These are phyloP conservation scores for Alternaria triticina DNA, from an alignment of 2,329 filamentous ascomycete genomes.

Conservation along the genomic window DNA sequence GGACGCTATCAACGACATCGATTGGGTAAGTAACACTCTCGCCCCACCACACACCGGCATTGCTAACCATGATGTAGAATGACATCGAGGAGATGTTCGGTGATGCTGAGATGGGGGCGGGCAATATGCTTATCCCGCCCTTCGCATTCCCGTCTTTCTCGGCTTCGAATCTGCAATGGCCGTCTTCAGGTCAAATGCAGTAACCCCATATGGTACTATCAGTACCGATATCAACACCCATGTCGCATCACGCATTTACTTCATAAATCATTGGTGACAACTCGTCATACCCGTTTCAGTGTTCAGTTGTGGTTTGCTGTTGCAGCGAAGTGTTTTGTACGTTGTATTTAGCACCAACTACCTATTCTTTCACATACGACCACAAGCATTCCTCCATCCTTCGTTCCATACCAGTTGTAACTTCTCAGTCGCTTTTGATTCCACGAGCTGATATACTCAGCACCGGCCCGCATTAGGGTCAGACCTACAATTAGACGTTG, in stretches of 20 bases:
- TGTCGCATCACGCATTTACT: not conserved
- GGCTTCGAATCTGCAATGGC: conserved; percentile 31
- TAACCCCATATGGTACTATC: not conserved
- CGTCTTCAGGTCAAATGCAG: not conserved
- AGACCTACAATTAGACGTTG: not conserved
- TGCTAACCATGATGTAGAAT: conserved; percentile 40
- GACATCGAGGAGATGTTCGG: conserved; percentile 57
- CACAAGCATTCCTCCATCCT: not conserved
- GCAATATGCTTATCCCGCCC: conserved; percentile 43
- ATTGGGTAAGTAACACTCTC: conserved; percentile 63
- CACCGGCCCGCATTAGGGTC: not conserved
- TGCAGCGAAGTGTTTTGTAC: not conserved
- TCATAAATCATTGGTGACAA: not conserved
- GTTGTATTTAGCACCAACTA: not conserved
- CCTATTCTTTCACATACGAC: not conserved
- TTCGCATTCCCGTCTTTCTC: conserved; percentile 44
- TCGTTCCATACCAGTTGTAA: not conserved
- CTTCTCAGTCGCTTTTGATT: not conserved
- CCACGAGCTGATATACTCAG: not conserved
- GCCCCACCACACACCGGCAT: not conserved
- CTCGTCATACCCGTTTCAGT: not conserved
- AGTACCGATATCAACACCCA: not conserved
- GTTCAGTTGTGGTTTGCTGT: not conserved
- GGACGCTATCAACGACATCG: conserved; percentile 59
- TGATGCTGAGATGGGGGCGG: conserved; percentile 32